Base-by-base conservation (phyloP, 495 filamentous ascomycete species). In the Penicillium angulare region DNA sequence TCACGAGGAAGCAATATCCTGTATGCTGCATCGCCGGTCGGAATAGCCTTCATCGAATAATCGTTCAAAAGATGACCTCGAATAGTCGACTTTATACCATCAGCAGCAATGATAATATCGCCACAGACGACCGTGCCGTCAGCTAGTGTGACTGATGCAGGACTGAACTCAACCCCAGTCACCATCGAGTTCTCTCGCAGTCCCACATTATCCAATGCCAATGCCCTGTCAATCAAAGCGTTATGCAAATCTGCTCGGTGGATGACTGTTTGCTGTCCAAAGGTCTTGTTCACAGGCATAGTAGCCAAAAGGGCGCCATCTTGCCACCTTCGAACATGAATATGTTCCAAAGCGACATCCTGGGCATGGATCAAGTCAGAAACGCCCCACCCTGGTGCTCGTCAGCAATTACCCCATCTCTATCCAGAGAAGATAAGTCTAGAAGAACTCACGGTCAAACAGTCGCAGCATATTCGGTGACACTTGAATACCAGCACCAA, bases 401-500 rank as follows among this genome's bases (percentile, higher is more conserved):
- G 17, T 43, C 15, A n/a, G 36, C 22, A 45, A 24, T 18, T 23
- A 15, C 24, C 17, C 27, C 27, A 35, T n/a, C 6, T 20, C 21
- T n/a, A 22, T 24, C 36, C n/a, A 20, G 26, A 15, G 9, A 9
- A 10, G 5, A 18, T 15, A 12, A 18, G 6, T 2, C 7, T 5
- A n/a, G 15, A 17, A 7, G 5, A 15, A 61, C 69, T 61, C 52
- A 75, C 71, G 72, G 59, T 88, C 83, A 9, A 91, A 75, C 21
- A 92, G 79, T 1, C 82, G 79, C 22, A 82, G 72, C 73, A 91
- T 87, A 52, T 92, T 90, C 3, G 87, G 87, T 7, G 87, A 86
- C 12, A 90, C 78, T 64, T 92, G 87, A 54, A 92, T 88, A 13
- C 87, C 88, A 5, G 87, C 87, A 52, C 89, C 89, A 39, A 90